Percentiles rank a stretch among this genome's conserved stretches.
Evolutionary conservation across 352 stramenopile genomes (phyloP).

Genomic region (Bremia lactucae): DNA sequence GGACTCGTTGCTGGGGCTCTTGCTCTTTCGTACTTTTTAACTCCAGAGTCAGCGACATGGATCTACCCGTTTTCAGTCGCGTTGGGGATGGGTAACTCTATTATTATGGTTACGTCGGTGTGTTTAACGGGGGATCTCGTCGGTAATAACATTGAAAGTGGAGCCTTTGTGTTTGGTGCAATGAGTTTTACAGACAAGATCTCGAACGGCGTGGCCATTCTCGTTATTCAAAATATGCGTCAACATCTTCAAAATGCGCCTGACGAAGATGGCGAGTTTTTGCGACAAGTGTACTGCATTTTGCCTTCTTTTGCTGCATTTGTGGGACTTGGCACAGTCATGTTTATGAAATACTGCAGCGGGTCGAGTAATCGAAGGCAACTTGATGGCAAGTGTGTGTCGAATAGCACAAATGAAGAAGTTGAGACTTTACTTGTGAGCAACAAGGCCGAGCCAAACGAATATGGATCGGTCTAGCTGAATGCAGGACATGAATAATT

Average conservation of each 20-base stretch:
- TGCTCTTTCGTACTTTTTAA: conserved; percentile 46
- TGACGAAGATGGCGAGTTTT: conserved; percentile 48
- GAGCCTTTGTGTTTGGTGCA: conserved; percentile 77
- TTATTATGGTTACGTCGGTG: conserved; percentile 83
- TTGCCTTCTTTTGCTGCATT: conserved; percentile 51
- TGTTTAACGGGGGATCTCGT: conserved; percentile 76
- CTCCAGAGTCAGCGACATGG: conserved; percentile 44
- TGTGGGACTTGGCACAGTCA: conserved; percentile 43
- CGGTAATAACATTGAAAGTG: conserved; percentile 71
- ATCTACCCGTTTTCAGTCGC: conserved; percentile 64
- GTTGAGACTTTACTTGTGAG: conserved; percentile 16
- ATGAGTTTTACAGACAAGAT: conserved; percentile 87
- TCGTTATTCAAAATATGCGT: conserved; percentile 75
- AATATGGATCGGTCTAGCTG: too few species aligned
- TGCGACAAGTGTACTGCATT: conserved; percentile 67
- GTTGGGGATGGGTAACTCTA: conserved; percentile 76
- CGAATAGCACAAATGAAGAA: conserved; percentile 20
- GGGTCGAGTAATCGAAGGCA: conserved; percentile 17
- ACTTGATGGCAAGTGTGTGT: conserved; percentile 12
- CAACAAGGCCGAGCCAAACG: too few species aligned
- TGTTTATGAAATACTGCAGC: conserved; percentile 70
- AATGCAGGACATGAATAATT: too few species aligned
- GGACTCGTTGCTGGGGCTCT: conserved; percentile 44
- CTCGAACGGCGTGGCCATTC: conserved; percentile 70
- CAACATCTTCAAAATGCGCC: conserved; percentile 53